Base-by-base conservation (phyloP, 352 stramenopile species). In the Phytophthora meadii region DNA sequence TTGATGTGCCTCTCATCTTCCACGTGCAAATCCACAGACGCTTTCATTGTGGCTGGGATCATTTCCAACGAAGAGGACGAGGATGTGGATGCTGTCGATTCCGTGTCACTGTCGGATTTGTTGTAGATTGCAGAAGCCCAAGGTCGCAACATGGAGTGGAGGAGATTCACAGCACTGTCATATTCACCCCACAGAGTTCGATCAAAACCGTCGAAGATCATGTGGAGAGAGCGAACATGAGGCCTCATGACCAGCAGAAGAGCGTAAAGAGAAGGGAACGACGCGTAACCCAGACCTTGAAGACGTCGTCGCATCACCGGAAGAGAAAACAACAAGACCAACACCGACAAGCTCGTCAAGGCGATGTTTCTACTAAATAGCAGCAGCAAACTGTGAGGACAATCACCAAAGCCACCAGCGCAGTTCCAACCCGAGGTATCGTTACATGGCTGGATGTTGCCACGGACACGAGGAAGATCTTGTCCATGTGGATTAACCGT, bases 121-220 rank as follows among this genome's bases (percentile, higher is more conserved):
- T 5, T 55, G 5, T 61, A 42, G 25, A 55, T 50, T 17, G 46
- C 28, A n/a, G 54, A 24, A 22, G 50, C 34, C 76, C 76, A 65
- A 30, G 76, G 60, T 83, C 65, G 47, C 27, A 73, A 14, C 76
- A 88, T 91, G 28, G 82, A 88, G 54, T 82, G n/a, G n/a, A n/a
- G 67, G 9, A 90, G 70, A 42, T 92, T 93, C 10, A 94, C 86
- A 2, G 69, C 75, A 10, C 86, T 83, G 36, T 93, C 83, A 49
- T 92, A 92, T 46, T 84, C 79, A 25, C 76, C 46, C 85, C 85
- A 93, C 14, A 82, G 27, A 11, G 77, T 68, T 1, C 56, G 54
- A 25, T 91, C 76, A 55, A 89, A 89, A 15, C 76, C 78, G 27
- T 90, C 75, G 63, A 90, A 90, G 46, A 91, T 77, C 54, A 70